Base-by-base conservation (phyloP, 169 alveolate species). In the Plasmodium coatneyi region DNA sequence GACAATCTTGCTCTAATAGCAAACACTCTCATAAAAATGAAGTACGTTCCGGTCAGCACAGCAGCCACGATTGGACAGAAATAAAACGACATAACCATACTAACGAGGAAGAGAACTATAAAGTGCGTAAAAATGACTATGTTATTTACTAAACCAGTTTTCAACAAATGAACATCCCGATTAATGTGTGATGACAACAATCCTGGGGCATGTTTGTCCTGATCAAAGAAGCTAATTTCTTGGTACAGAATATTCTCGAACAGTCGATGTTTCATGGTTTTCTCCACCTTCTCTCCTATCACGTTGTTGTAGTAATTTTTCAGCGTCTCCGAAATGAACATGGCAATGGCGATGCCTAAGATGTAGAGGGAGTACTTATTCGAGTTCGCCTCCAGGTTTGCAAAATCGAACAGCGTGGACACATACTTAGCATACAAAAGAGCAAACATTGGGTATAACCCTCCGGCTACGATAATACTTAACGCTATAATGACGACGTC, bases 151-250 rank as follows among this genome's bases (percentile, higher is more conserved):
- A 90, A 90, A 80, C 95, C 95, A 14, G 92, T 81, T 81, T 90
- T 90, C 54, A 90, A 80, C 28, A 90, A 90, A 90, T 90, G 95
- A 6, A 90, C 92, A 90, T 90, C 95, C 80, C 95, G 80, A 34
- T 90, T 90, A 46, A 90, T 80, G 36, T 90, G 70, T 2, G 92
- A 2, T 12, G 70, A 28, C 0, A 90, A 43, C 10, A 90, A 14
- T 30, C 95, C 95, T 7, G 95, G 95, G 2, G 95, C 72, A 80
- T 90, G 32, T 10, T 5, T 32, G 32, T 90, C 95, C 22, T 92
- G 56, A 66, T 92, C 95, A 92, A 92, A 92, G 54, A 92, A 92
- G 49, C 90, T 80, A 39, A 92, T 92, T 60, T 92, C 95, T 83
- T 92, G 95, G 71, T 92, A 80, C 84, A 92, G 3, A 25, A 92